Base-by-base conservation (phyloP, 495 filamentous ascomycete species). In the Neurospora discreta region DNA sequence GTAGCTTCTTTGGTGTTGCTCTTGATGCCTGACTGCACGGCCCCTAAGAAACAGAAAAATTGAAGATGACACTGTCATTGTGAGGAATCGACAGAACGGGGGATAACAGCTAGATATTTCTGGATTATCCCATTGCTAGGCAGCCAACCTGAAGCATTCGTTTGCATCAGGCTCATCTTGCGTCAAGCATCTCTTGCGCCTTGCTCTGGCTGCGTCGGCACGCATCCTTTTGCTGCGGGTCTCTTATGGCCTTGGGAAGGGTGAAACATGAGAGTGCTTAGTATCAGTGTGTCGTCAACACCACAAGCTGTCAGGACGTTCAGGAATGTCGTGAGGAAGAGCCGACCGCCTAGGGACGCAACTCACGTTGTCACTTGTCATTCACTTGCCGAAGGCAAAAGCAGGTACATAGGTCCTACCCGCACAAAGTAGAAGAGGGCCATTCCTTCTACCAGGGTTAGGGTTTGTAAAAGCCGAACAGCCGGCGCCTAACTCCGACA, bases 381-480 rank as follows among this genome's bases (percentile, higher is more conserved):
- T 18, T 16, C 38, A 6, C 38, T 38, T 36, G 33, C 5, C 42
- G n/a, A 43, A 43, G 18, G 42, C 42, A 44, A 43, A 43, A 7
- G 42, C 42, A 44, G 38, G 38, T 39, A 18, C 42, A 44, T 18
- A n/a, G n/a, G n/a, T n/a, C n/a, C n/a, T n/a, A n/a, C n/a, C n/a
- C n/a, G 42, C n/a, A n/a, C 42, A 44, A n/a, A 44, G 8, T 20
- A 11, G 7, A 20, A n/a, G 18, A 44, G 42, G 42, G 42, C 42
- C 8, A n/a, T 44, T 44, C 42, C 42, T 44, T 44, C 18, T 18
- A 44, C 18, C 42, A 75, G 74, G 73, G 71, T 77, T 76, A 72
- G 75, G 72, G 73, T 73, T 9, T 36, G 36, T n/a, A 39, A 68
- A 42, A 70, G 46, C 67, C 60, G 44, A 42, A 42, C 23, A 69